These are phyloP conservation scores for Candida wancherniae DNA, from an alignment of 805 yeast genomes.

Conservation along the genomic window DNA sequence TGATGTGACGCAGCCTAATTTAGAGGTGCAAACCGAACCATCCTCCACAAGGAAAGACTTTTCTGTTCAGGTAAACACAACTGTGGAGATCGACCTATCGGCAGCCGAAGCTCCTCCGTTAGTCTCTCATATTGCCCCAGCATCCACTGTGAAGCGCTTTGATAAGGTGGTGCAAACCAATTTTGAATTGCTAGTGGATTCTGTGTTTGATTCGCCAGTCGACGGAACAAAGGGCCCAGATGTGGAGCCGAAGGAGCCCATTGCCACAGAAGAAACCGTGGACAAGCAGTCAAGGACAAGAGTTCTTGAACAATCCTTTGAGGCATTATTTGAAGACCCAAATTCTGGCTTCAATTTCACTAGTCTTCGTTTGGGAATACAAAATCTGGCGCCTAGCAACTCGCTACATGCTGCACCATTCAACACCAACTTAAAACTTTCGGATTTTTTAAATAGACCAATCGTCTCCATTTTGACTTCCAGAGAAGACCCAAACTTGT, in stretches of 20 bases:
- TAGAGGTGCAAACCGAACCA: constrained; percentile 1
- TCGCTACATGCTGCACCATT: constrained; percentile 11
- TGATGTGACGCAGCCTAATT: constrained; percentile 10
- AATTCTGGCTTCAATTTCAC: constrained; percentile 10
- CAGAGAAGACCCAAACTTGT: constrained; percentile 10
- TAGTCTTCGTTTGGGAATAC: constrained; percentile 14
- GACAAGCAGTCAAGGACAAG: too few species aligned
- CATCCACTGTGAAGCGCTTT: constrained; percentile 8
- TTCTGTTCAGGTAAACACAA: constrained; percentile 26
- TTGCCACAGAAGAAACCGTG: too few species aligned
- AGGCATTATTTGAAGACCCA: too few species aligned
- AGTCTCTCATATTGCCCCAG: background rate
- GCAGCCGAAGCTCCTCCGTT: constrained; percentile 1
- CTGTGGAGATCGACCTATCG: constrained; percentile 2
- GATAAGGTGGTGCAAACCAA: constrained; percentile 24
- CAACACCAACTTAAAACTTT: constrained; percentile 4
- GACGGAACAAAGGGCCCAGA: too few species aligned
- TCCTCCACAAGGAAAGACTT: constrained; percentile 17
- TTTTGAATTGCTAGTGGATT: constrained; percentile 4
- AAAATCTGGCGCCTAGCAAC: background rate
- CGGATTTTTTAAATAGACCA: constrained; percentile 10
- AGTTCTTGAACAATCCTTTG: too few species aligned
- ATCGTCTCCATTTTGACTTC: constrained; percentile 10
- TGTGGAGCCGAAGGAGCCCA: too few species aligned
- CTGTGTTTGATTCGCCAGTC: too few species aligned